Evolutionary conservation across 495 filamentous ascomycete genomes (phyloP).

Genomic region (Hypomontagnella submonticulosa): DNA sequence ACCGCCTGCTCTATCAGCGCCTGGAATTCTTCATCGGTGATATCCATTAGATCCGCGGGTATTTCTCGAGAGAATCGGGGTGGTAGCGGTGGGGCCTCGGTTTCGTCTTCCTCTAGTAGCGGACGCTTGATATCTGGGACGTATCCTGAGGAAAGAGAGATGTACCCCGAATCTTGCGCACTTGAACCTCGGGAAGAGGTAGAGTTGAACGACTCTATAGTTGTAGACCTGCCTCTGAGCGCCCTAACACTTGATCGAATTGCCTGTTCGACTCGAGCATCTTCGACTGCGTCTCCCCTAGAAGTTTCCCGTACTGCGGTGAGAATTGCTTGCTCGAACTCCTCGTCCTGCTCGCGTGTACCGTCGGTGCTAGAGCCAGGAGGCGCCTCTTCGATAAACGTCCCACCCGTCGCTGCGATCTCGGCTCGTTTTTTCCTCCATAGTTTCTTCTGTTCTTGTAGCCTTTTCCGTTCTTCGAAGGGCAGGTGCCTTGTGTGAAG

Average conservation of each 20-base stretch:
- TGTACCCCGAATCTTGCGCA: constrained; percentile 25
- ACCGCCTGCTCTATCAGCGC: constrained; percentile 69
- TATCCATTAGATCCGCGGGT: constrained; percentile 39
- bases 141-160: constrained; percentile 3
- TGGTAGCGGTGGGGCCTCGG: constrained; percentile 31
- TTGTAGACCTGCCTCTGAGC: constrained; percentile 56
- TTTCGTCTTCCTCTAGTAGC: constrained; percentile 41
- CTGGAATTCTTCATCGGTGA: constrained; percentile 65
- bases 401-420: constrained; percentile 36
- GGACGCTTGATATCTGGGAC: constrained; percentile 34
- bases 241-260: constrained; percentile 74
- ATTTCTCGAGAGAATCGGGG: constrained; percentile 33
- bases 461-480: constrained; percentile 59
- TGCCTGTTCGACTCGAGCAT: constrained; percentile 72
- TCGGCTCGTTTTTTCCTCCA: constrained; percentile 48
- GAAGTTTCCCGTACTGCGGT: constrained; percentile 75
- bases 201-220: constrained; percentile 32
- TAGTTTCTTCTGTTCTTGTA: constrained; percentile 58
- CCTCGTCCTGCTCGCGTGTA: constrained; percentile 52
- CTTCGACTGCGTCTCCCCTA: constrained; percentile 71
- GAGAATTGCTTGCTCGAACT: constrained; percentile 76
- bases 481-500: constrained; percentile 52
- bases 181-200: constrained; percentile 18
- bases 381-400: constrained; percentile 47
- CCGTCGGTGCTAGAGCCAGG: constrained; percentile 15